Evolutionary conservation across 78 protist genomes (phyloP).

Genomic region (Dictyostelium purpureum): DNA sequence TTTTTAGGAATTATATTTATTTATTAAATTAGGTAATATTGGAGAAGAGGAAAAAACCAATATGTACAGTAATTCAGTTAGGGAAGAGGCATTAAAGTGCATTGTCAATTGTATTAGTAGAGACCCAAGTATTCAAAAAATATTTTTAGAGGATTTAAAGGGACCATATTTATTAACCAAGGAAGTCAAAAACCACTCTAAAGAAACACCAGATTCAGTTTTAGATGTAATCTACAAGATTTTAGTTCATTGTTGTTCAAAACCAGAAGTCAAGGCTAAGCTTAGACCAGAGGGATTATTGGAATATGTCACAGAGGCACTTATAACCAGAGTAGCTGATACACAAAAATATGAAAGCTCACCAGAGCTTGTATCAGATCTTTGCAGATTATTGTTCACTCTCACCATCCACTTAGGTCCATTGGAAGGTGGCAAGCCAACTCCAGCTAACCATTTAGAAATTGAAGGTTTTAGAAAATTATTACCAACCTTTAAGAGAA

Average conservation of each 20-base stretch:
- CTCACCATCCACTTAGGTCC: conserved; percentile 62
- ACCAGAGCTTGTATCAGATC: conserved; percentile 22
- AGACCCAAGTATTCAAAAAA: background rate
- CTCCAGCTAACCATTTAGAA: conserved; percentile 8
- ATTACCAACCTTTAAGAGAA: conserved; percentile 40
- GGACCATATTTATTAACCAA: conserved; percentile 15
- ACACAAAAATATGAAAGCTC: background rate
- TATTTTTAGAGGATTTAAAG: conserved; percentile 5
- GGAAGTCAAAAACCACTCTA: background rate
- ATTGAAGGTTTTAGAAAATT: conserved; percentile 11
- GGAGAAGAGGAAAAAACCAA: conserved; percentile 52
- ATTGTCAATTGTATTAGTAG: conserved; percentile 48
- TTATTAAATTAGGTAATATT: conserved; percentile 67
- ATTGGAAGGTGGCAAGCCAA: conserved; percentile 40
- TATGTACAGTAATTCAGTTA: conserved; percentile 44
- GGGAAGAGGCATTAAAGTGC: conserved; percentile 49
- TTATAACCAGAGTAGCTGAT: background rate
- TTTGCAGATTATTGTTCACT: conserved; percentile 49
- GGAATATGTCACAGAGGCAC: background rate
- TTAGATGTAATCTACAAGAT: conserved; percentile 41
- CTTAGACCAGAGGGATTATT: conserved; percentile 16
- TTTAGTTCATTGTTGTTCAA: conserved; percentile 42
- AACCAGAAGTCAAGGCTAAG: background rate
- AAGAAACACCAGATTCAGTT: background rate
- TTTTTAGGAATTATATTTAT: conserved; percentile 6